Base-by-base conservation (phyloP, 228 moss, liverwort and hornwort genomes). In the Sphagnum magellanicum region DNA sequence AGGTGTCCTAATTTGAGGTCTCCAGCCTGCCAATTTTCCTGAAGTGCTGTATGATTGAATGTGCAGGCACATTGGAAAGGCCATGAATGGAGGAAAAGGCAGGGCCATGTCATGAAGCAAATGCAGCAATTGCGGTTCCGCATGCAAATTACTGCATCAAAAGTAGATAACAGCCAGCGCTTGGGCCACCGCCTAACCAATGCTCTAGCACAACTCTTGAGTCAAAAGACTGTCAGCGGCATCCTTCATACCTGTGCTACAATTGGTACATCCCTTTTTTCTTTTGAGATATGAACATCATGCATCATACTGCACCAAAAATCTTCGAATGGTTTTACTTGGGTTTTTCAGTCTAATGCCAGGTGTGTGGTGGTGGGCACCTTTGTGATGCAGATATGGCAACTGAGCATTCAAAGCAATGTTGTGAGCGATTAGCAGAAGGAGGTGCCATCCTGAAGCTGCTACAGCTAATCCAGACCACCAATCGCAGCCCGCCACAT, bases 401-500 rank as follows among this genome's bases (percentile, higher is more conserved):
- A 63, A 90, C 90, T 52, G 79, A 84, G 72, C 93, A 90, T 61
- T 93, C 93, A 10, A 74, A 74, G 74, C 72, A 74, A 62, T 93
- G 93, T 66, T 90, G 93, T 77, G 90, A 88, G 65, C 77, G 83
- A 53, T 70, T 93, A 72, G 90, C 84, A 65, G 80, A 85, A 73
- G 86, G 83, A 72, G 93, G 93, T 61, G 93, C 93, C 52, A 84
- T 90, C 46, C 70, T 50, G 11, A 88, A 87, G 70, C 68, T 93
- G 53, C 62, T 90, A 70, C 73, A 77, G 68, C 76, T 93, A 50
- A 90, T 93, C 71, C 90, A 87, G 76, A 93, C 88, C 5, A 87
- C 86, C 50, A 90, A 93, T 70, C 84, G 93, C 50, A 93, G 93
- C 62, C 84, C 93, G 49, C 93, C 90, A 8, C 88, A 88, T 52